Conservation (phyloP, 225 moss, liverwort and hornwort genomes). For the Lunularia cruciata region DNA sequence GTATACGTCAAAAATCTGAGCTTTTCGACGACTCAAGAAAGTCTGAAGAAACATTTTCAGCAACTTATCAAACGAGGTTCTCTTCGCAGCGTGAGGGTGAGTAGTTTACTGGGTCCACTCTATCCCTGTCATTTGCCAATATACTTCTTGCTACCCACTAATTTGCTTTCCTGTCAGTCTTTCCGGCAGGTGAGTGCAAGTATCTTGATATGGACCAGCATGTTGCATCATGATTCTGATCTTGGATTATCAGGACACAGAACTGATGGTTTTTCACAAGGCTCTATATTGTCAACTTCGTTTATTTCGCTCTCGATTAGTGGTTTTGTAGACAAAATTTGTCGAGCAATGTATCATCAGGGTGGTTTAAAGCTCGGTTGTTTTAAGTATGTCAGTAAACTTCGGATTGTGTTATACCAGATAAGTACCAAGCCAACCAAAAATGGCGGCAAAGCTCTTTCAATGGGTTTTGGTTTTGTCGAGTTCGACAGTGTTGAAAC, state of each 20-base stretch:
- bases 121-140: too few relatives aligned
- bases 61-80: constrained; percentile 54
- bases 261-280: too few relatives aligned
- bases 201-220: background rate
- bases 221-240: too few relatives aligned
- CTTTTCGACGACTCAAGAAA: constrained; percentile 65
- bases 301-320: background rate
- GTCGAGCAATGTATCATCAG: too few relatives aligned
- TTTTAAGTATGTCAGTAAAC: background rate
- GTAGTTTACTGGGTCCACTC: background rate
- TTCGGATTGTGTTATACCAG: constrained; percentile 29
- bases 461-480: constrained; percentile 98
- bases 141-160: background rate
- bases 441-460: constrained; percentile 69
- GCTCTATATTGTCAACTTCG: too few relatives aligned
- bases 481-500: constrained; percentile 80
- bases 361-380: background rate
- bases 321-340: background rate
- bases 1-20: constrained; percentile 93
- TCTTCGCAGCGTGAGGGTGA: constrained; percentile 73
- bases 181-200: background rate
- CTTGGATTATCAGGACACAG: too few relatives aligned
- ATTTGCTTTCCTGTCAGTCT: background rate
- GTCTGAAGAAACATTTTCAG: constrained; percentile 80
- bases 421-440: constrained; percentile 80